Conservation (phyloP, 768 basidiomycete genomes). For the Tulasnella sp. region DNA sequence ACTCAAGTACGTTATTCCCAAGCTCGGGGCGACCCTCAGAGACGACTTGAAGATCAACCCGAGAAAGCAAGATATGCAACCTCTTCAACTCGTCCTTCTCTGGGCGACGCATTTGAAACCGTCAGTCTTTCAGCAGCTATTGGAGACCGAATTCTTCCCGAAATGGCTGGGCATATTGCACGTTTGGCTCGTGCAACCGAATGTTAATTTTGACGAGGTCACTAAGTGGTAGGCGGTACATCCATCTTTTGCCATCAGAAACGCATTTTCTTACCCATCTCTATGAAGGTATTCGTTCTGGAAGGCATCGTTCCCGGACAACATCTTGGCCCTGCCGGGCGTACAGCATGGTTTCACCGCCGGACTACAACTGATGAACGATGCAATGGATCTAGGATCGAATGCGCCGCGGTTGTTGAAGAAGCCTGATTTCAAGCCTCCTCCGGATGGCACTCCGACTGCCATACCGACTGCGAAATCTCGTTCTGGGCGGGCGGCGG, state of each 20-base stretch:
- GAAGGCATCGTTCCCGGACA: constrained; percentile 67
- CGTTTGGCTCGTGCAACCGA: constrained; percentile 85
- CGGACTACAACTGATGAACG: constrained; percentile 88
- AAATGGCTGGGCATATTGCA: constrained; percentile 92
- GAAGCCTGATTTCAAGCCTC: constrained; percentile 47
- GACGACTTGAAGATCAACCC: constrained; percentile 87
- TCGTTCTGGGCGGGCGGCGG: constrained; percentile 28
- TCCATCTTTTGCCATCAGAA: not conserved
- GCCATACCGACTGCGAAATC: constrained; percentile 23
- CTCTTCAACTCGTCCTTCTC: constrained; percentile 59
- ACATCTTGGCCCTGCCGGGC: constrained; percentile 50
- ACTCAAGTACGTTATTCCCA: constrained; percentile 85
- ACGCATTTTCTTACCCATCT: not conserved
- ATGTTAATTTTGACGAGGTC: constrained; percentile 82
- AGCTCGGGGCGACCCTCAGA: constrained; percentile 70
- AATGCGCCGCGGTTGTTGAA: constrained; percentile 56
- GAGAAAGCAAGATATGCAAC: constrained; percentile 75
- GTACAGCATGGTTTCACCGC: constrained; percentile 73
- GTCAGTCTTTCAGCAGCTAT: constrained; percentile 67
- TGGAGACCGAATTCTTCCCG: constrained; percentile 90
- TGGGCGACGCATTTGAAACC: constrained; percentile 69
- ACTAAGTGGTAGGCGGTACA: constrained; percentile 65
- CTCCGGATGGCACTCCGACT: constrained; percentile 23
- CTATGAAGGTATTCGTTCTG: constrained; percentile 46
- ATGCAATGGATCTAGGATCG: constrained; percentile 76